These are phyloP conservation scores for Paraphoma sp. DNA, from an alignment of 2,329 filamentous ascomycete genomes.

Conservation along the genomic window DNA sequence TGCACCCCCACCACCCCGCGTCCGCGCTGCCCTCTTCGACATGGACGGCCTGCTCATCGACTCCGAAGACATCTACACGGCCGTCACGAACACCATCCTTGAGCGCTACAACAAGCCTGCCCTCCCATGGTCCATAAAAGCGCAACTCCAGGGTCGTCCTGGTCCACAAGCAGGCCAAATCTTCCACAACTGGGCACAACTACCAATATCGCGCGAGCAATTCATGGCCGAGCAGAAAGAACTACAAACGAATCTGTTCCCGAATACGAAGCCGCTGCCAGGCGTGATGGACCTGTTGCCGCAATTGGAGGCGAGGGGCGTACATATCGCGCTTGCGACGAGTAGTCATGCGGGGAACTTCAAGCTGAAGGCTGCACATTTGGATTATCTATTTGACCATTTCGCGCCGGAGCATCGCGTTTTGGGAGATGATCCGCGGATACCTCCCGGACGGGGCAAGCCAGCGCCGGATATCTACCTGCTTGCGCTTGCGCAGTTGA, in stretches of 20 bases:
- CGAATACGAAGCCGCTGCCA: conserved; percentile 75
- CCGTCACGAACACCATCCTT: conserved; percentile 82
- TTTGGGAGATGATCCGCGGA: conserved; percentile 82
- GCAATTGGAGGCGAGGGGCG: conserved; percentile 62
- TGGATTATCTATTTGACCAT: conserved; percentile 66
- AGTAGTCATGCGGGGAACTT: conserved; percentile 77
- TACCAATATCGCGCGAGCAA: conserved; percentile 76
- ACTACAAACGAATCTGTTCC: conserved; percentile 77
- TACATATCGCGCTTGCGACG: conserved; percentile 87
- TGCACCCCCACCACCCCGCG: conserved; percentile 63
- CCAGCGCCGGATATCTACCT: conserved; percentile 94
- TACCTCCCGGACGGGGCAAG: conserved; percentile 83
- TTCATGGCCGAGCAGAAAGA: conserved; percentile 66
- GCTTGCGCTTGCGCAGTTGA: conserved; percentile 83
- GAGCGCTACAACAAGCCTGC: conserved; percentile 72
- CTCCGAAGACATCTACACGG: conserved; percentile 88
- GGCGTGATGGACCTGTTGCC: conserved; percentile 75
- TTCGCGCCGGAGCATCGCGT: conserved; percentile 74
- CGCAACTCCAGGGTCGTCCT: conserved; percentile 75
- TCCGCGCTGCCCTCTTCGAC: conserved; percentile 95
- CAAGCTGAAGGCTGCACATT: conserved; percentile 72
- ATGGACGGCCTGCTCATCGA: conserved; percentile 98
- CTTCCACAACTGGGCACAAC: conserved; percentile 81
- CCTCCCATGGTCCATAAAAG: conserved; percentile 95
- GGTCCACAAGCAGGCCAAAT: conserved; percentile 65